Conservation (phyloP, 2,329 filamentous ascomycete genomes). For the Claviceps humidiphila region DNA sequence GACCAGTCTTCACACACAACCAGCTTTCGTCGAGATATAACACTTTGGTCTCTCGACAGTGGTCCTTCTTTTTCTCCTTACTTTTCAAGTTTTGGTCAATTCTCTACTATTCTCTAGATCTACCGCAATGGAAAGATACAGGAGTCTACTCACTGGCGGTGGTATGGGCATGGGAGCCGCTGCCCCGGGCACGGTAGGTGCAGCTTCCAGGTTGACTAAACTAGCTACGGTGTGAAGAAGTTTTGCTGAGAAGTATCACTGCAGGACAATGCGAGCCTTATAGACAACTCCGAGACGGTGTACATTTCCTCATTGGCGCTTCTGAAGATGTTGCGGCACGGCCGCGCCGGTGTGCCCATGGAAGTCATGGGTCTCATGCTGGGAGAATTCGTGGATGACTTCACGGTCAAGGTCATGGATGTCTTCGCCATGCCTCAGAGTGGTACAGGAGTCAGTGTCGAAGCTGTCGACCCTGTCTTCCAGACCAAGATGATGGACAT, state of each 20-base stretch:
- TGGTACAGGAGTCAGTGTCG: conserved; percentile 93
- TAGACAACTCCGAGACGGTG: conserved; percentile 98
- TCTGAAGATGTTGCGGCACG: conserved; percentile 97
- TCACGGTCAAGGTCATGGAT: conserved; percentile 94
- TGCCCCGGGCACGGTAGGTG: conserved; percentile 26
- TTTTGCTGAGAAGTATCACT: not conserved
- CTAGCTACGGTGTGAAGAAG: not conserved
- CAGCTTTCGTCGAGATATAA: not conserved
- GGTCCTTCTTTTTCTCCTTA: not conserved
- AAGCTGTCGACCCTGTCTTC: conserved; percentile 96
- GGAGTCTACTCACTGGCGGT: conserved; percentile 70
- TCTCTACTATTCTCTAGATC: not conserved
- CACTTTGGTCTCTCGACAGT: not conserved
- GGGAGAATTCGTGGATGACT: conserved; percentile 97
- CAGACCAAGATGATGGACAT: conserved; percentile 99
- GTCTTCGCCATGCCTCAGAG: conserved; percentile 99
- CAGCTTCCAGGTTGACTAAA: not conserved
- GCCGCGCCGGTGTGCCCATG: conserved; percentile 95
- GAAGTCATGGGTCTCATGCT: conserved; percentile 99
- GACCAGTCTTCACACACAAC: not conserved
- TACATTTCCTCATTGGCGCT: conserved; percentile 97
- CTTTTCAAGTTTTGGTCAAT: not conserved
- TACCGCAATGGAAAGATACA: conserved; percentile 73
- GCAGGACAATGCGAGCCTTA: conserved; percentile 79
- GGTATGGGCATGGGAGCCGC: conserved; percentile 49